phyloP scores from a whole-genome alignment of 345 rosid genomes.

The Moricandia moricandioides region DNA sequence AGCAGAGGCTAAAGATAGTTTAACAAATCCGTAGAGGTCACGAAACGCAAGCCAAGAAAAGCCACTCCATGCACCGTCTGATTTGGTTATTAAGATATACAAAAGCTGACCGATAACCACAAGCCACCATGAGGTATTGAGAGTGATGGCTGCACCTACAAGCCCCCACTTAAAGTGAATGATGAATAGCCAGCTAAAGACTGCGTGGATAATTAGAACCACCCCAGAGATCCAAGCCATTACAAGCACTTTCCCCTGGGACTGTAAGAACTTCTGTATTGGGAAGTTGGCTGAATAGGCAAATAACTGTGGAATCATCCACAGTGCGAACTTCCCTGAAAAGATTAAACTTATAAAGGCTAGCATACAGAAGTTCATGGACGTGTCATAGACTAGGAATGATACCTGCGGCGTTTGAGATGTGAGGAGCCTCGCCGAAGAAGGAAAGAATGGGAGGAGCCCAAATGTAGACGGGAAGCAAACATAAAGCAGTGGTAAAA shows the following conservation, averaged over 20 bases:
- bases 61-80: constrained; percentile 95
- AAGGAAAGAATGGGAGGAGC: constrained; percentile 74
- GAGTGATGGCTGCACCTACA: constrained; percentile 77
- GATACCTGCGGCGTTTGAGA: constrained; percentile 81
- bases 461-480: constrained; percentile 77
- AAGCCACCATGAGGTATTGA: constrained; percentile 90
- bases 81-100: constrained; percentile 77
- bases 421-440: constrained; percentile 67
- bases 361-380: not conserved
- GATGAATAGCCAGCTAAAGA: constrained; percentile 80
- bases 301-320: constrained; percentile 88
- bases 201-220: constrained; percentile 56
- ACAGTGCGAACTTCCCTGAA: constrained; percentile 78
- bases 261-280: constrained; percentile 80
- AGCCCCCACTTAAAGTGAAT: constrained; percentile 76
- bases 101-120: constrained; percentile 58
- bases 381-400: not conserved
- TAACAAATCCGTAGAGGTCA: constrained; percentile 73
- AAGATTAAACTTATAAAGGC: not conserved
- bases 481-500: constrained; percentile 55
- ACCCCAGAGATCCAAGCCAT: constrained; percentile 73
- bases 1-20: constrained; percentile 87
- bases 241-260: constrained; percentile 81
- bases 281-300: constrained; percentile 91
- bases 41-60: constrained; percentile 83